Percentiles rank a stretch among this genome's conserved stretches.
Evolutionary conservation across 495 filamentous ascomycete genomes (phyloP).

Genomic region (Thermothielavioides terrestris): DNA sequence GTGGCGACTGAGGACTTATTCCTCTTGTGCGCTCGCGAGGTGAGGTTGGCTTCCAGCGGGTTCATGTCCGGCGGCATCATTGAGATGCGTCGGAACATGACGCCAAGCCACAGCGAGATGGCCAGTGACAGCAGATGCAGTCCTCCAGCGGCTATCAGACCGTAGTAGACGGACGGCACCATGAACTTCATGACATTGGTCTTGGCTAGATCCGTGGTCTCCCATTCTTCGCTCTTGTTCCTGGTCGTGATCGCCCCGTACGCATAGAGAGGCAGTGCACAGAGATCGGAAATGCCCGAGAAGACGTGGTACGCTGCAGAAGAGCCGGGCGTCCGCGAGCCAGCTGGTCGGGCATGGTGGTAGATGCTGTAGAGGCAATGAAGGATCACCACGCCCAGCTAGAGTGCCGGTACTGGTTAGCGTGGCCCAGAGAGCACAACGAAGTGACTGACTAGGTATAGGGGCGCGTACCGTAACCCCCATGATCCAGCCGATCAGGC

Average conservation of each 20-base stretch:
- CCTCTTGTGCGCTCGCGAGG: slow-evolving; percentile 63
- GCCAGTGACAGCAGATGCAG: slow-evolving; percentile 62
- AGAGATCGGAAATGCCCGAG: slow-evolving; percentile 59
- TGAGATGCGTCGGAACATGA: slow-evolving; percentile 73
- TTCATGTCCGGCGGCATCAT: slow-evolving; percentile 85
- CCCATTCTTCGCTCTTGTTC: slow-evolving; percentile 51
- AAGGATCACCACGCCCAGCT: slow-evolving; percentile 62
- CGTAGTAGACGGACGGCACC: slow-evolving; percentile 53
- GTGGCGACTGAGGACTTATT: slow-evolving; percentile 63
- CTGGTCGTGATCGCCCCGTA: slow-evolving; percentile 55
- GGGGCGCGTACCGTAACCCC: slow-evolving; percentile 57
- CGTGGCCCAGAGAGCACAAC: too few relatives aligned
- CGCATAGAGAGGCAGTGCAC: slow-evolving; percentile 66
- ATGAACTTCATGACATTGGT: slow-evolving; percentile 44
- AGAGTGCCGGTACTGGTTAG: not conserved
- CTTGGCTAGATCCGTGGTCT: slow-evolving; percentile 45
- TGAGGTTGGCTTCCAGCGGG: slow-evolving; percentile 77
- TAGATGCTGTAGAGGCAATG: slow-evolving; percentile 68
- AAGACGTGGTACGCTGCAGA: slow-evolving; percentile 82
- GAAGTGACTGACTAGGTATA: too few relatives aligned
- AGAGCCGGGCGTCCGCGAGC: slow-evolving; percentile 60
- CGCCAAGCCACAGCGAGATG: slow-evolving; percentile 59
- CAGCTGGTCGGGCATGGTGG: slow-evolving; percentile 60
- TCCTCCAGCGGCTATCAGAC: slow-evolving; percentile 49
- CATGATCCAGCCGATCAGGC: slow-evolving; percentile 62